Evolutionary conservation across 1,284 basidiomycete species (phyloP), one percentile per base, ranked within the genome.

Genomic region (Malassezia equina): DNA sequence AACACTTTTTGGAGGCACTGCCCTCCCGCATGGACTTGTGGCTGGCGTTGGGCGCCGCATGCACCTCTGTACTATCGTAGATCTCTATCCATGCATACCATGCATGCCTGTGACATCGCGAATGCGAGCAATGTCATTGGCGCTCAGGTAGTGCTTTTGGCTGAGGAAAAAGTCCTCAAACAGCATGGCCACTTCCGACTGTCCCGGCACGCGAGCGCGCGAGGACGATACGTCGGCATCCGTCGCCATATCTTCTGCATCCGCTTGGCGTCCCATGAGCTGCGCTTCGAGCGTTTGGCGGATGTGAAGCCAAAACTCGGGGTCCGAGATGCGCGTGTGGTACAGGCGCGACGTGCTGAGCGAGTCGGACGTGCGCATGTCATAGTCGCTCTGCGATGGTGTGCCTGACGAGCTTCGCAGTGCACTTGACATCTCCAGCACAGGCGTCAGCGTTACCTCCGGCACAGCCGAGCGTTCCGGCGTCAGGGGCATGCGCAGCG

Each of bases 131-230:
- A 69, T 58, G 47, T 72, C 70, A 52, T 60, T 71, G 7, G 69
- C 70, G 34, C 55, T 65, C 19, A 73, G 51, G 41, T 72, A 61
- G 33, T 65, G 59, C 44, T 71, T 72, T 47, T 72, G 70, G 23
- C 52, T 60, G 31, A 67, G 58, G 62, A 73, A 71, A 36, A 72
- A 69, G 54, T 72, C 70, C 52, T 73, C 71, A 52, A 69, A 73
- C 47, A 73, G 61, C 15, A 62, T 46, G 29, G 65, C 64, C 44
- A 68, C 61, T 56, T 73, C 71, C n/a, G 66, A 53, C 41, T 67
- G 68, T 4, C 71, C 71, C 9, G 47, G 59, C 3, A 47, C 25
- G 36, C 63, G 60, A 4, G 54, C 21, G 29, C 40, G 47, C 19
- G 21, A 24, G 25, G 54, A 31, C 23, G 25, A 41, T 24, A 31